Evolutionary conservation across 2,329 filamentous ascomycete species (phyloP), one percentile per base, ranked within the genome.

Genomic region (Cladosporium oxysporum): DNA sequence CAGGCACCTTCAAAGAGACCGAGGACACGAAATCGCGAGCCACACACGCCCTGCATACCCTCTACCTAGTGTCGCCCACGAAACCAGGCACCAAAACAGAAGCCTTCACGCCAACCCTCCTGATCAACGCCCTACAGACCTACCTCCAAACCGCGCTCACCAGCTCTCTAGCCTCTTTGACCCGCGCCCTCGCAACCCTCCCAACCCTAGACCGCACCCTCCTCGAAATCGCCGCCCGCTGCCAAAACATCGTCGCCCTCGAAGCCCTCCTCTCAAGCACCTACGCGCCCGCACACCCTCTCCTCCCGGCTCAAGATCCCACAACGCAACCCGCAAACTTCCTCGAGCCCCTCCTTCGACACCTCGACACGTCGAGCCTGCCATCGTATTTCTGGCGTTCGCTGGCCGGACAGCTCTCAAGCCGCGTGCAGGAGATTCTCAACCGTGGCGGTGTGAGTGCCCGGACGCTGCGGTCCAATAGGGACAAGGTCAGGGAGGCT

Each of bases 311-410:
- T 7, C 50, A 37, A 37, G 47, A 66, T 23, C 74, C 75, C 31
- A 65, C 73, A 31, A 65, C 73, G 1, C 37, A 49, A 16, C n/a
- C 63, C 29, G 11, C 62, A 58, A 86, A 86, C 66, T 84, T 97
- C 50, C 83, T 97, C 0, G 86, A 90, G 26, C 89, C 89, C 0
- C 81, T 97, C 0, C 70, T 77, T 6, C 85, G 96, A 10, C 81
- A 86, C 12, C 85, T 99, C 8, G 95, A 98, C 78, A 97, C 93
- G 0, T 88, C 91, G 0, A 95, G 91, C 1, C 82, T 99, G 18
- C 88, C 92, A 1, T 94, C 91, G 0, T 96, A 94, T 77, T 99
- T 97, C 80, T 99, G 95, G 93, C 86, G 95, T 62, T 91, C 90
- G 10, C 85, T 98, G 73, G 95, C 95, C 0, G 88, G 90, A 0